phyloP scores from a whole-genome alignment of 371 early-diverging fungal genomes.

The Mortierella sp. region DNA sequence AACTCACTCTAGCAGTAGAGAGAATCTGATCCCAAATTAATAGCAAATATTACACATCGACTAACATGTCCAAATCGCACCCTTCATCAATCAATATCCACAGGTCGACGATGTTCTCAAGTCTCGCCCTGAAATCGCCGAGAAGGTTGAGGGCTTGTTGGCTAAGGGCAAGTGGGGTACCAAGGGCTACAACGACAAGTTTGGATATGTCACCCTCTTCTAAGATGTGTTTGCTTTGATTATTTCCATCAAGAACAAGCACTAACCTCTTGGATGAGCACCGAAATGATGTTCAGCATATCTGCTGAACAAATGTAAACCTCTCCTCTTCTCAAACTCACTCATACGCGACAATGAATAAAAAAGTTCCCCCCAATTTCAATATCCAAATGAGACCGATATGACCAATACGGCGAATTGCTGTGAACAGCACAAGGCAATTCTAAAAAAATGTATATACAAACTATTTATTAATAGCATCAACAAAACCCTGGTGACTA shows the following conservation, averaged over 20 bases:
- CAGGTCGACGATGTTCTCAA: conserved; percentile 94
- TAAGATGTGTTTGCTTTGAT: conserved; percentile 58
- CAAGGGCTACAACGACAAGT: conserved; percentile 96
- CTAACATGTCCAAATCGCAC: background rate
- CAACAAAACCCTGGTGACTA: background rate
- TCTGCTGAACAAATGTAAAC: background rate
- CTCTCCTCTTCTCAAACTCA: background rate
- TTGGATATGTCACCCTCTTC: conserved; percentile 83
- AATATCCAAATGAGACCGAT: background rate
- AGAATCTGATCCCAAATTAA: background rate
- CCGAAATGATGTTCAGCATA: background rate
- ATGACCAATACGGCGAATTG: no score
- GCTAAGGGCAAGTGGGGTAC: conserved; percentile 93
- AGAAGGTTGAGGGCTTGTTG: conserved; percentile 89
- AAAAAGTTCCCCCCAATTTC: background rate
- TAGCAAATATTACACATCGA: background rate
- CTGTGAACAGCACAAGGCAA: no score
- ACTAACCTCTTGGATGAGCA: background rate
- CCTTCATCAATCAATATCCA: background rate
- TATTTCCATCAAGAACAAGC: background rate
- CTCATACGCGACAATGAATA: background rate
- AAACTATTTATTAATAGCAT: background rate
- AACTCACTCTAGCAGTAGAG: no score
- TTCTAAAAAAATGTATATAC: background rate
- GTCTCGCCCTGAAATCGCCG: conserved; percentile 93